Evolutionary conservation across 1,139 yeast species (phyloP), one percentile per base, ranked within the genome.

Genomic region (Zygoascus hellenicus): DNA sequence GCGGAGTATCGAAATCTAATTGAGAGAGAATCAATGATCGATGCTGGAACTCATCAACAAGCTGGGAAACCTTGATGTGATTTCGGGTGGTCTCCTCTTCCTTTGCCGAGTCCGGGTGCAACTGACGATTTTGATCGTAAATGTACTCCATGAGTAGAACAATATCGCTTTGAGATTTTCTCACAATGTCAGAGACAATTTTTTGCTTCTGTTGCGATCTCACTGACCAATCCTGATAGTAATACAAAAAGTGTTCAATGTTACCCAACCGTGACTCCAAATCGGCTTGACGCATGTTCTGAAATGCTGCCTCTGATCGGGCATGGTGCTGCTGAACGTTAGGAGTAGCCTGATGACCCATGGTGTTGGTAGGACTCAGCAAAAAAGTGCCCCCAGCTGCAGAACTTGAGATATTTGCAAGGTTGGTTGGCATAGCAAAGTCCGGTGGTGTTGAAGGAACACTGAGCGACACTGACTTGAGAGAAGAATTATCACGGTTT

Each of bases 381-480:
- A 36, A 22, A 15, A 36, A 36, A 9, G 37, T 42, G 4, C 39
- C 45, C 16, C 39, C 33, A 7, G 39, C 38, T 11, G 46, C 32
- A 16, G 47, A 11, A 11, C 44, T n/a, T 9, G 26, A 11, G 13
- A 19, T 29, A 47, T 30, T 38, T 30, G 29, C 14, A 26, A 26
- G 43, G 37, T 41, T 22, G 10, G 35, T 30, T 4, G 31, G 16
- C 17, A 49, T 45, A 9, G 50, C 49, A 30, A 38, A 45, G 17
- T 50, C 54, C 16, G 61, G 57, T 5, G 61, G 61, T 1, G 61
- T 57, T 1, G 61, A 53, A 4, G 62, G 63, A 31, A 58, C 61
- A 2, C 61, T 56, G 10, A 59, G 50, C 4, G 63, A 58, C 19
- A 57, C 63, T n/a, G 61, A 56, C 49, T 61, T 61, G 33, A 59